Percentiles rank a stretch among this genome's conserved stretches.
These are phyloP conservation scores for Blastobotrys proliferans DNA, from an alignment of 1,139 yeast genomes.

Conservation along the genomic window DNA sequence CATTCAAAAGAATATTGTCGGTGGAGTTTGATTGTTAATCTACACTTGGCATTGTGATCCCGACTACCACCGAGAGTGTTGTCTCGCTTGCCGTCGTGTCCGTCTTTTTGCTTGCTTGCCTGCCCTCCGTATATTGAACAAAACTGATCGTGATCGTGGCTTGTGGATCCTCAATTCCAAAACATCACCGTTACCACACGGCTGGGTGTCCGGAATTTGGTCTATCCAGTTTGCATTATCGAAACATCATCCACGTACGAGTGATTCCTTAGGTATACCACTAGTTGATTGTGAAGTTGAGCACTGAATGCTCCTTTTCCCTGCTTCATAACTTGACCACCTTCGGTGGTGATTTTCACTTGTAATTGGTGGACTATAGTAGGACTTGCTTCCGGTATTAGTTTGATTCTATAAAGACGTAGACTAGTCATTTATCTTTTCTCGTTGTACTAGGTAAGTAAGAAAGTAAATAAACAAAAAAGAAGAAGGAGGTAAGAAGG, in stretches of 20 bases:
- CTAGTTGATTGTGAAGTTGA: slow-evolving; percentile 11
- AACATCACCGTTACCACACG: not conserved
- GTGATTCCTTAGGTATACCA: slow-evolving; percentile 14
- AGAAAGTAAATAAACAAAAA: not conserved
- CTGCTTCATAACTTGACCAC: slow-evolving; percentile 15
- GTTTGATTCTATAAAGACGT: slow-evolving; percentile 14
- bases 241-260: slow-evolving; percentile 16
- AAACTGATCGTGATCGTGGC: no score
- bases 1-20: no score
- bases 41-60: no score
- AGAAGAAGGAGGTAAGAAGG: no score
- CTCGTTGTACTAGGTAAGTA: not conserved
- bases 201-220: not conserved
- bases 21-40: no score
- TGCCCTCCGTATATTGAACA: no score
- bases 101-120: no score
- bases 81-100: no score
- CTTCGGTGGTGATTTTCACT: slow-evolving; percentile 10
- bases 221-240: slow-evolving; percentile 1
- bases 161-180: no score
- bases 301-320: slow-evolving; percentile 17
- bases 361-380: slow-evolving; percentile 9
- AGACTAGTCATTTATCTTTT: not conserved
- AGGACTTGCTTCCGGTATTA: slow-evolving; percentile 12
- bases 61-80: no score